Evolutionary conservation across 73 alveolate genomes (phyloP).

Genomic region (Paramecium caudatum): DNA sequence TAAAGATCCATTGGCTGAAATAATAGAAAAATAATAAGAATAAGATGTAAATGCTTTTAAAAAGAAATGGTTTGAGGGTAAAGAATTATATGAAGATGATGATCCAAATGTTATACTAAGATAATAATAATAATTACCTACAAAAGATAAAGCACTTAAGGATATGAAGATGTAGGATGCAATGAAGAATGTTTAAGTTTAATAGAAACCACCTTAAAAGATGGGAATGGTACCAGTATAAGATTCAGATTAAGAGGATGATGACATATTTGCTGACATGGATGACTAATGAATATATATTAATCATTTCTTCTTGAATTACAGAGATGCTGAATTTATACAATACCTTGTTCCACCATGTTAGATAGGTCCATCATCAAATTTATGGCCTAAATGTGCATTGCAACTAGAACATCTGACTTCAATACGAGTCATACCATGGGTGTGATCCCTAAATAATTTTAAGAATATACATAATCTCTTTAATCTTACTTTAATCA

Average conservation of each 20-base stretch:
- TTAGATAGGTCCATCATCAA: conserved; percentile 91
- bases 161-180: conserved; percentile 71
- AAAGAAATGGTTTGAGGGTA: conserved; percentile 70
- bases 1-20: conserved; percentile 59
- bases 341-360: conserved; percentile 88
- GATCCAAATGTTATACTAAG: neutral
- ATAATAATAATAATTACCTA: conserved; percentile 6
- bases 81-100: conserved; percentile 38
- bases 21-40: conserved; percentile 66
- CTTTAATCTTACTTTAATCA: conserved; percentile 56
- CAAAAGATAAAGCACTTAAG: conserved; percentile 57
- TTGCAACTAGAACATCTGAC: conserved; percentile 84
- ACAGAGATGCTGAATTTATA: conserved; percentile 88
- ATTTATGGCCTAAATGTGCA: conserved; percentile 92
- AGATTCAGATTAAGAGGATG: conserved; percentile 45
- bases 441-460: conserved; percentile 76
- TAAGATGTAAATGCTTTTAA: conserved; percentile 63
- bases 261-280: conserved; percentile 50
- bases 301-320: conserved; percentile 62
- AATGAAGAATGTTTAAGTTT: conserved; percentile 41
- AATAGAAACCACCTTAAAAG: conserved; percentile 63
- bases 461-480: conserved; percentile 43
- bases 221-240: conserved; percentile 70
- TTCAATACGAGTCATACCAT: conserved; percentile 88
- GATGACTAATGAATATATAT: conserved; percentile 37